These are phyloP conservation scores for Penicillium mononematosum DNA, from an alignment of 495 filamentous ascomycete genomes.

Conservation along the genomic window DNA sequence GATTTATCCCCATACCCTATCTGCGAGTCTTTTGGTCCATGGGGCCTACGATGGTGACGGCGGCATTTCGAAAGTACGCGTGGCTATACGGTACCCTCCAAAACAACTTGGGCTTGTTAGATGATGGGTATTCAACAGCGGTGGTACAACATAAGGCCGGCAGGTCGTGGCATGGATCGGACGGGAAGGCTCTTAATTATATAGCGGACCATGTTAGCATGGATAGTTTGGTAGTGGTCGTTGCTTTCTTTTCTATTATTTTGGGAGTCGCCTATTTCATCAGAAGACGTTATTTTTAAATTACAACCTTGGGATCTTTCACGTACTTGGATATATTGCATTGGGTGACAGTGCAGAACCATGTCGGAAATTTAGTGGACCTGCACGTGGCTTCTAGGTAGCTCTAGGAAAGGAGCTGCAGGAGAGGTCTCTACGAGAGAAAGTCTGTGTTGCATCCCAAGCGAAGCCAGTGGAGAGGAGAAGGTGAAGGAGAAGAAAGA, in stretches of 20 bases:
- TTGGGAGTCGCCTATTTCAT: not conserved
- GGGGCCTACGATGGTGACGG: conserved; percentile 11
- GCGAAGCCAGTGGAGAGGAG: too few species aligned
- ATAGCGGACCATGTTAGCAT: not conserved
- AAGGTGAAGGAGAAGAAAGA: too few species aligned
- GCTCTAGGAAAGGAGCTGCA: too few species aligned
- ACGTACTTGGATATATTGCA: not conserved
- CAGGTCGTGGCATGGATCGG: conserved; percentile 13
- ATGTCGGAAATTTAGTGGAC: not conserved
- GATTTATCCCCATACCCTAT: conserved; percentile 8
- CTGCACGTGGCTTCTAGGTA: not conserved
- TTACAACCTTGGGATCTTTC: not conserved
- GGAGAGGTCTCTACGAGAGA: too few species aligned
- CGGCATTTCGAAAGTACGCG: conserved; percentile 8
- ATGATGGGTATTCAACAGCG: not conserved
- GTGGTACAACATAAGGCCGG: conserved; percentile 11
- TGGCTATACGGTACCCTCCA: conserved; percentile 2
- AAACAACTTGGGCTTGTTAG: conserved; percentile 3
- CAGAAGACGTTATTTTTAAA: not conserved
- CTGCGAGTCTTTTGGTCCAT: conserved; percentile 14
- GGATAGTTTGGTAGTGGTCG: not conserved
- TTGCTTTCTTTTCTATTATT: not conserved
- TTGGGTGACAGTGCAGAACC: not conserved
- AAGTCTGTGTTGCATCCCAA: too few species aligned
- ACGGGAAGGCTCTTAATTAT: conserved; percentile 1